Base-by-base conservation (phyloP, 139 green algal genomes). In the Chlorella sp. region DNA sequence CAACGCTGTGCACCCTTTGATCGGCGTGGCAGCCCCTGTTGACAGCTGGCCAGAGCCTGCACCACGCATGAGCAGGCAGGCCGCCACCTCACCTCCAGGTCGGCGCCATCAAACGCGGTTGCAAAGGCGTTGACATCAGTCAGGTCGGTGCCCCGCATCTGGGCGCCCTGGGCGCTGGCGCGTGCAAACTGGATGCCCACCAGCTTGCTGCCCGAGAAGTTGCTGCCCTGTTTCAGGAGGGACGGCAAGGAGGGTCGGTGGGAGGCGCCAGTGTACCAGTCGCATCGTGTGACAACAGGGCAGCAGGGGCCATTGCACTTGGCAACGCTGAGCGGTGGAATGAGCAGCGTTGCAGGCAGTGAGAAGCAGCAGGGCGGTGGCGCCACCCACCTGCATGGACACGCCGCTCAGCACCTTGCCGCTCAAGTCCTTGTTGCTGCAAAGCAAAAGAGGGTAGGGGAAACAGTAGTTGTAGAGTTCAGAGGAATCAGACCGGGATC, bases 351-450 rank as follows among this genome's bases (percentile, higher is more conserved):
- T 16, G 44, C 44, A 51, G 44, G 44, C 44, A 51, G 44, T 9
- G 44, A n/a, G n/a, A 51, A 51, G 44, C 44, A 9, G 44, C 44
- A 51, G 11, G 51, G 51, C 15, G 11, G 44, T 11, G 11, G 7
- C 51, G 21, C 51, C 51, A 60, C 51, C 12, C 11, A 62, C 80
- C 80, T 85, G 81, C 89, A 94, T 86, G 44, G 87, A 74, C 39
- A 94, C 89, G 3, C 89, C 91, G 21, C 57, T 85, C 60, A 94
- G 89, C 28, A 94, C 91, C 81, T 94, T 93, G 62, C 81, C 75
- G 3, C 65, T 57, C 30, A 93, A 84, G 75, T 93, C 76, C 47
- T 85, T 56, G 60, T 87, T 87, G 70, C 70, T 82, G 70, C 39
- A 30, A 13, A 15, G 63, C 60, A 30, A 30, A n/a, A n/a, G n/a